Base-by-base conservation (phyloP, 805 yeast species). In the Zygosaccharomyces rouxii region DNA sequence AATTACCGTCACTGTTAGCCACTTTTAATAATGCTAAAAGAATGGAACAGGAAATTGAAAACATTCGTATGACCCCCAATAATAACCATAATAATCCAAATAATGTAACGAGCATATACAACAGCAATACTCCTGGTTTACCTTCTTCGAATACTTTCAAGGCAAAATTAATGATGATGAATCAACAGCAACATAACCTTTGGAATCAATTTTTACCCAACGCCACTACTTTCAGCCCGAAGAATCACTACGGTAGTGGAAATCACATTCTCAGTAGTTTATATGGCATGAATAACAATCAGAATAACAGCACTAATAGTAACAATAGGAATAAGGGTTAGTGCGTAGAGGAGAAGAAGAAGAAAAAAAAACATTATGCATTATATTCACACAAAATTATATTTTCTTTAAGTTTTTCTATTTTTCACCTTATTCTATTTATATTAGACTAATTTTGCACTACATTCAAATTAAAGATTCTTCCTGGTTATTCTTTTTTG, bases 1-100 rank as follows among this genome's bases (percentile, higher is more conserved):
- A 83, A 59, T 62, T 84, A 52, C 92, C 92, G 0, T 76, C 75
- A 50, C 64, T 84, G 57, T 71, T 84, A 75, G 71, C 78, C 19
- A 89, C 88, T 14, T 84, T 84, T 58, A 76, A 79, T 60, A 78
- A 80, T 51, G 85, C 84, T 2, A 79, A 74, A 53, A 76, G 73
- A 31, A 66, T 80, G 13, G 84, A 80, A 48, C 76, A 77, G 53
- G 87, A 81, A 48, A 54, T 74, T 11, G 60, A 57, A 43, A 64
- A 54, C 37, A 54, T 52, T 1, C 50, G 57, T 16, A 46, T 38
- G n/a, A 35, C 23, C 26, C 49, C 52, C 19, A 33, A 19, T 26
- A 33, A 33, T 23, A 33, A 23, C 18, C 14, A 14, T 11, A 33
- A 33, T 14, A 29, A 30, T 41, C 19, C 41, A 11, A 16, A 4